phyloP scores from a whole-genome alignment of 495 filamentous ascomycete species.

The Podospora tetraspora region DNA sequence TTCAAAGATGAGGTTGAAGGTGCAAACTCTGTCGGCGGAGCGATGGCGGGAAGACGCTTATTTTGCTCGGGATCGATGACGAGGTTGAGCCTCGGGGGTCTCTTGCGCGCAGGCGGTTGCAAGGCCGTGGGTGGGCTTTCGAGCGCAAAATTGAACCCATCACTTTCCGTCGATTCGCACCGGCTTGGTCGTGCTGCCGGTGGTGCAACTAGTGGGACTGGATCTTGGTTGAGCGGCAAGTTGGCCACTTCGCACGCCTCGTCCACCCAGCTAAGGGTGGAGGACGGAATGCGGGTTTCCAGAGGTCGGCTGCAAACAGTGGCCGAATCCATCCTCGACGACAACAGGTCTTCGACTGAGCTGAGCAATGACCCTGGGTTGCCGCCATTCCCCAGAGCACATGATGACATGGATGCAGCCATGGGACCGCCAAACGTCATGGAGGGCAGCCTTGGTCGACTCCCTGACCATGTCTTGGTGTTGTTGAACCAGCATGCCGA shows the following conservation, averaged over 20 bases:
- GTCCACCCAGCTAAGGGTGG: constrained; percentile 18
- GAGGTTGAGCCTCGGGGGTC: constrained; percentile 11
- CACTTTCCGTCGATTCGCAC: neutral
- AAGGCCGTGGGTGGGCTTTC: neutral
- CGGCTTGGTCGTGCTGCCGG: neutral
- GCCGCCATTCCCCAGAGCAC: neutral
- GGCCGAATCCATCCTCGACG: neutral
- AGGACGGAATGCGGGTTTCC: constrained; percentile 5
- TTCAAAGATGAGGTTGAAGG: neutral
- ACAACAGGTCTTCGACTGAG: constrained; percentile 2
- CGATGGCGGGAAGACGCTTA: neutral
- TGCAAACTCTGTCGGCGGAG: neutral
- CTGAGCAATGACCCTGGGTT: constrained; percentile 17
- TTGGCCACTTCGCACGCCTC: constrained; percentile 10
- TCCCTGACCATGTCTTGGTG: constrained; percentile 20
- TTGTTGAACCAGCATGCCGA: constrained; percentile 21
- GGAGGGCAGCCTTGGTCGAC: constrained; percentile 30
- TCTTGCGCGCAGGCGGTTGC: constrained; percentile 7
- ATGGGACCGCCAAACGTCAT: neutral
- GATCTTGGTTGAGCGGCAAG: neutral
- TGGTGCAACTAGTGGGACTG: neutral
- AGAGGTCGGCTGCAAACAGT: neutral
- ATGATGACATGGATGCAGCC: neutral
- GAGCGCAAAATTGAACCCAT: neutral
- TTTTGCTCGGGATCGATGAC: neutral